Percentiles rank a stretch among this genome's conserved stretches.
Evolutionary conservation across 176 grass and related monocot genomes (phyloP).

Genomic region (Carex pumila): DNA sequence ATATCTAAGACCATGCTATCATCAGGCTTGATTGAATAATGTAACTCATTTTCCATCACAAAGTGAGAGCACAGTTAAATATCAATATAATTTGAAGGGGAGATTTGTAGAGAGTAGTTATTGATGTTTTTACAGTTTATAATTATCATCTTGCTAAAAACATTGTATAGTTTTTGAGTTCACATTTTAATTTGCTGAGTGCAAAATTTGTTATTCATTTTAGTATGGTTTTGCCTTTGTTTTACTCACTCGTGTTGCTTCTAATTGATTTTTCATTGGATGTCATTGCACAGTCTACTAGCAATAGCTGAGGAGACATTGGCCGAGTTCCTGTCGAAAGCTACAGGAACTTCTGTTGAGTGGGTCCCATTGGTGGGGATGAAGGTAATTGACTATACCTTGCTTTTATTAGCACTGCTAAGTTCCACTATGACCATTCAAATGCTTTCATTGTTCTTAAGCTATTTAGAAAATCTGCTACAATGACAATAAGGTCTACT

Average conservation of each 20-base stretch:
- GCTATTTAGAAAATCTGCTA: neutral
- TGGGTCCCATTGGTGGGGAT: conserved; percentile 56
- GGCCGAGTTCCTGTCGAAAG: conserved; percentile 54
- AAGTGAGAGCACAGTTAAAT: neutral
- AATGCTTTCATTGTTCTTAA: neutral
- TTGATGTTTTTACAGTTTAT: neutral
- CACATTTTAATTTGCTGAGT: neutral
- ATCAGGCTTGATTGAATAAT: neutral
- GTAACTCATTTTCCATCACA: neutral
- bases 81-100: neutral
- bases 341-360: conserved; percentile 56
- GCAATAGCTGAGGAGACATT: conserved; percentile 54
- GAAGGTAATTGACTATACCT: conserved; percentile 25
- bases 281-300: conserved; percentile 27
- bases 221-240: neutral
- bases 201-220: neutral
- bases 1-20: neutral
- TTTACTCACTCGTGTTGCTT: neutral
- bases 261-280: conserved; percentile 5
- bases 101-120: neutral
- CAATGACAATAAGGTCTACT: neutral
- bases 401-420: neutral
- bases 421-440: neutral
- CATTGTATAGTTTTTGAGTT: neutral
- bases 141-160: neutral